Evolutionary conservation across 2,329 filamentous ascomycete species (phyloP), one percentile per base, ranked within the genome.

Genomic region (Aspergillus intermedius): DNA sequence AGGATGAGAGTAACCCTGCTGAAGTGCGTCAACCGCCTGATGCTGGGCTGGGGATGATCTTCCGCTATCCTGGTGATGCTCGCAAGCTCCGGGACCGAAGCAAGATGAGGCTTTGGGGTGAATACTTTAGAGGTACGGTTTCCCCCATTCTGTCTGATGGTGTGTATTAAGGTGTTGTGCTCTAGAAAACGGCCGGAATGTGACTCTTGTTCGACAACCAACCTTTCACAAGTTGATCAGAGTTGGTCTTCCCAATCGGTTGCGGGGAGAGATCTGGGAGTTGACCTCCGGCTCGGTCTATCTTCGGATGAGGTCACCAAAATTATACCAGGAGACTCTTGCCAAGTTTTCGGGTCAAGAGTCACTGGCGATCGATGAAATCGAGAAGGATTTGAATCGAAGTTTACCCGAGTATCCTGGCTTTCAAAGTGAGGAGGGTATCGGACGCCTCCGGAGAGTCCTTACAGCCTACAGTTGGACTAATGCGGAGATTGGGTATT

Each of bases 401-500:
- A 96, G 91, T 76, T 74, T 98, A 57, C 93, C 93, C 1, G 93
- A 98, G 70, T 98, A 98, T 66, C 89, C 93, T 15, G 93, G 93
- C 0, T 98, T 96, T 64, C 93, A 98, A 71, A 95, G 86, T 62
- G 87, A 95, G 66, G 91, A 96, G 62, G 93, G 93, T 13, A 98
- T 98, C 56, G 88, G 85, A 41, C 81, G 93, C 17, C 76, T 98
- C 53, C 84, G 93, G 51, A 81, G 91, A 49, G 93, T 98, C 34
- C 77, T 98, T 48, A 97, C 91, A 1, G 93, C 93, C 4, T 98
- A 98, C 74, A 96, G 91, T 71, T 98, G 93, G 93, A 88, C 86
- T 44, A 93, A 98, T 61, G 81, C 88, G 46, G 90, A 96, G 56
- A 91, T 98, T 48, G 93, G 93, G 57, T 98, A 98, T 70, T 98